phyloP scores from a whole-genome alignment of 805 yeast genomes.

The Lipomyces sp. region DNA sequence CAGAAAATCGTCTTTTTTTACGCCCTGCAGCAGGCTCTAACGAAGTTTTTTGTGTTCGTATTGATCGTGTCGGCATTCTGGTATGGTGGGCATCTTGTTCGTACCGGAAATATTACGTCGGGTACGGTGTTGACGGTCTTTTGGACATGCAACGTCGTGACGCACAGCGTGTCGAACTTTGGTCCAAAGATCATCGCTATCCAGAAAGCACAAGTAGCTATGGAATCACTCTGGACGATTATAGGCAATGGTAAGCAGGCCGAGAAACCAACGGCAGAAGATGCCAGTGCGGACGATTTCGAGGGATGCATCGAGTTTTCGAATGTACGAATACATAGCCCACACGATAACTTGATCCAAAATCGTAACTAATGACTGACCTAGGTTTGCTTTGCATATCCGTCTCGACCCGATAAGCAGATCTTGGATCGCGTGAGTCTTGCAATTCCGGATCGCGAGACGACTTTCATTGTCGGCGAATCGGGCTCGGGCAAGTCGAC shows the following conservation, averaged over 20 bases:
- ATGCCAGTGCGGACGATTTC: conserved; percentile 32
- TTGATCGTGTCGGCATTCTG: conserved; percentile 92
- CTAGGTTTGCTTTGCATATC: conserved; percentile 53
- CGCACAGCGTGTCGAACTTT: conserved; percentile 54
- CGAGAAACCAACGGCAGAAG: conserved; percentile 21
- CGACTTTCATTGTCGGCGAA: conserved; percentile 71
- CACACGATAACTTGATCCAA: no score
- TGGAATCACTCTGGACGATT: conserved; percentile 43
- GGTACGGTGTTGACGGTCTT: conserved; percentile 78
- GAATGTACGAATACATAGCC: no score
- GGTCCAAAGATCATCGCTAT: conserved; percentile 57
- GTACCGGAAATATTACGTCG: conserved; percentile 47
- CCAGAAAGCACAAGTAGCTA: conserved; percentile 72
- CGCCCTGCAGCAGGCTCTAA: conserved; percentile 53
- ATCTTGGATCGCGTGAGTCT: conserved; percentile 52
- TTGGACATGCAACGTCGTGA: conserved; percentile 72
- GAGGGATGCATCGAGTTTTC: conserved; percentile 49
- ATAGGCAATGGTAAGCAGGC: conserved; percentile 14
- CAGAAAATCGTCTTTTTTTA: conserved; percentile 36
- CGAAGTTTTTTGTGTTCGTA: conserved; percentile 56
- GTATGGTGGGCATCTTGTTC: conserved; percentile 75
- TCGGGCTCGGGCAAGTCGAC: conserved; percentile 97
- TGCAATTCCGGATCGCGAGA: conserved; percentile 44
- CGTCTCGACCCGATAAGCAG: conserved; percentile 47
- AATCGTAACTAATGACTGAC: not conserved